These are phyloP conservation scores for Cornus florida DNA, from an alignment of 148 eudicot genomes.

Conservation along the genomic window DNA sequence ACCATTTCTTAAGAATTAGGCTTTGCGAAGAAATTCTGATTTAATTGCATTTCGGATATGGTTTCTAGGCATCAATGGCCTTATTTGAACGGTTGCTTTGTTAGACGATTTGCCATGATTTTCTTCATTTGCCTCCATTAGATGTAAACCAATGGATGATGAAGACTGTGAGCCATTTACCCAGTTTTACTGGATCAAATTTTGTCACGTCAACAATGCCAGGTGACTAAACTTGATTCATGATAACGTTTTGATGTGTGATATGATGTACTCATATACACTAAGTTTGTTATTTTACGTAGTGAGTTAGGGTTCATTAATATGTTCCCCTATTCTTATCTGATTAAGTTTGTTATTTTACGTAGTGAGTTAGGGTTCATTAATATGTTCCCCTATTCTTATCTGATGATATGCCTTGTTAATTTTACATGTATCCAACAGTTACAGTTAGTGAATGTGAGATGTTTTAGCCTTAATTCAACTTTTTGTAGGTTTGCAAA, in stretches of 20 bases:
- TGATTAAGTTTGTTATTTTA: neutral
- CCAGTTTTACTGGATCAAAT: conserved; percentile 92
- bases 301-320: neutral
- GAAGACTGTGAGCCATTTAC: conserved; percentile 86
- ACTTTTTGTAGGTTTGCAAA: conserved; percentile 69
- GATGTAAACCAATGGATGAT: conserved; percentile 94
- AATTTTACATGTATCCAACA: neutral
- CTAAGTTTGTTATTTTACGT: neutral
- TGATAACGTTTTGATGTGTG: neutral
- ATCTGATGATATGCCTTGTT: conserved; percentile 1
- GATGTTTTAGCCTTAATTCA: conserved; percentile 2
- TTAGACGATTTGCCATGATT: conserved; percentile 4
- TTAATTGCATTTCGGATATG: no score
- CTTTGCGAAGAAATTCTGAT: no score
- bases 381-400: neutral
- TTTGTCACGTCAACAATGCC: conserved; percentile 60
- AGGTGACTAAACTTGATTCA: conserved; percentile 40
- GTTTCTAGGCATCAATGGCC: no score
- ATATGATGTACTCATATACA: neutral
- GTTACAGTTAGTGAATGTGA: no score
- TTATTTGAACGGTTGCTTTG: no score
- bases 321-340: neutral
- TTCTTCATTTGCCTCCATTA: conserved; percentile 18
- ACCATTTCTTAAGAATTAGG: neutral
- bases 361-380: neutral